A percentile compares a stretch with the other conserved stretches of the same genome.
phyloP scores from a whole-genome alignment of 257 asterid genomes.

The Solanum appendiculatum region DNA sequence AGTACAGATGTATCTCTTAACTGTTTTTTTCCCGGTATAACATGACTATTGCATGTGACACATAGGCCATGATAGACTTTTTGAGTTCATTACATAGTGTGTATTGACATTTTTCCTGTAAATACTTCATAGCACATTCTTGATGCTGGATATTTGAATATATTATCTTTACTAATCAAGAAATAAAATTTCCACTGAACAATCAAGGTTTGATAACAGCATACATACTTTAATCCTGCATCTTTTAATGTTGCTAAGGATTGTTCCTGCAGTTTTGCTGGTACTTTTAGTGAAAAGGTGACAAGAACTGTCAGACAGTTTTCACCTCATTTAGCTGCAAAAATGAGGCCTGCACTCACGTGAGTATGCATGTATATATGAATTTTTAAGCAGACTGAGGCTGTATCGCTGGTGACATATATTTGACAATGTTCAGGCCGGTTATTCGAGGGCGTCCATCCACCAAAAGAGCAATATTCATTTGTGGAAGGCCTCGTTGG shows the following conservation, averaged over 20 bases:
- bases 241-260: slow-evolving; percentile 13
- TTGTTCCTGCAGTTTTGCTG: slow-evolving; percentile 73
- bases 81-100: background rate
- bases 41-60: background rate
- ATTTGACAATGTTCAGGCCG: slow-evolving; percentile 44
- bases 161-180: background rate
- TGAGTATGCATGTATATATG: slow-evolving; percentile 18
- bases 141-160: background rate
- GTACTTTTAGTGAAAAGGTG: slow-evolving; percentile 83
- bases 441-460: slow-evolving; percentile 98
- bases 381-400: background rate
- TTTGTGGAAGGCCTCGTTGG: slow-evolving; percentile 96
- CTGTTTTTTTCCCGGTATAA: background rate
- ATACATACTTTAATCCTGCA: background rate
- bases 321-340: slow-evolving; percentile 96
- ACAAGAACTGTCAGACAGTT: slow-evolving; percentile 81
- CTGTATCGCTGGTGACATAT: slow-evolving; percentile 1
- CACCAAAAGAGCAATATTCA: slow-evolving; percentile 60
- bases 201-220: background rate
- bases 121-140: background rate
- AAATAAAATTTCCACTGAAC: background rate
- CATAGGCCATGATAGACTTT: background rate
- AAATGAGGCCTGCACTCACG: slow-evolving; percentile 97
- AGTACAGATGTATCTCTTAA: background rate
- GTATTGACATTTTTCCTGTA: background rate